phyloP scores from a whole-genome alignment of 192 early-diverging fungal genomes.

The Entomortierella beljakovae region DNA sequence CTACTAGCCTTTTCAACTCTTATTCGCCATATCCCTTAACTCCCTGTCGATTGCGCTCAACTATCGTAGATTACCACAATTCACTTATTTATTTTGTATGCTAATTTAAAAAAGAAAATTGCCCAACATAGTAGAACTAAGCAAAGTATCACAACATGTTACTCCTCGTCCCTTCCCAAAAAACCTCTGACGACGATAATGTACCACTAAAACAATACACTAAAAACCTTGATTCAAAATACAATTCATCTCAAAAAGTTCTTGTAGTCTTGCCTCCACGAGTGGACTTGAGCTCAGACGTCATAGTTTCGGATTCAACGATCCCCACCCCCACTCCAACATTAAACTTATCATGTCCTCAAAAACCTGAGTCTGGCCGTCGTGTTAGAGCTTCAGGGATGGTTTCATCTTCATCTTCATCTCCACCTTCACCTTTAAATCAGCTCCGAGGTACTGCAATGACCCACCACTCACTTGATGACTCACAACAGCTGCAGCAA shows the following conservation, averaged over 20 bases:
- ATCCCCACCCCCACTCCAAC: background rate
- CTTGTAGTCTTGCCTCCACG: conserved; percentile 16
- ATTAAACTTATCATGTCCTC: too few species aligned
- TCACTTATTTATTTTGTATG: too few species aligned
- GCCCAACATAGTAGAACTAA: too few species aligned
- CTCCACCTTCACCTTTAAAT: background rate
- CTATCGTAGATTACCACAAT: too few species aligned
- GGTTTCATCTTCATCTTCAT: background rate
- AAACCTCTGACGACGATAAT: background rate
- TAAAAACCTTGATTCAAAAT: background rate
- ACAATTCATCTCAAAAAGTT: background rate
- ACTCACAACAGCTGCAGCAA: background rate
- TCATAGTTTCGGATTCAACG: conserved; percentile 10
- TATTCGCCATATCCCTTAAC: background rate
- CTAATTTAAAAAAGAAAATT: too few species aligned
- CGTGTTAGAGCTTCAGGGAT: background rate
- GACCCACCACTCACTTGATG: conserved; percentile 1
- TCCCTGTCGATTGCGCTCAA: too few species aligned
- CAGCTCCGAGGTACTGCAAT: too few species aligned
- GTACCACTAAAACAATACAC: background rate
- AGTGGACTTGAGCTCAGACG: conserved; percentile 6
- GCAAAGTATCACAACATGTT: background rate
- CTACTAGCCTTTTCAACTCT: background rate
- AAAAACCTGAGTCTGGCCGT: background rate
- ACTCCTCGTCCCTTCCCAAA: conserved; percentile 11